Base-by-base conservation (phyloP, 441 rosid species). In the Eutrema salsugineum region DNA sequence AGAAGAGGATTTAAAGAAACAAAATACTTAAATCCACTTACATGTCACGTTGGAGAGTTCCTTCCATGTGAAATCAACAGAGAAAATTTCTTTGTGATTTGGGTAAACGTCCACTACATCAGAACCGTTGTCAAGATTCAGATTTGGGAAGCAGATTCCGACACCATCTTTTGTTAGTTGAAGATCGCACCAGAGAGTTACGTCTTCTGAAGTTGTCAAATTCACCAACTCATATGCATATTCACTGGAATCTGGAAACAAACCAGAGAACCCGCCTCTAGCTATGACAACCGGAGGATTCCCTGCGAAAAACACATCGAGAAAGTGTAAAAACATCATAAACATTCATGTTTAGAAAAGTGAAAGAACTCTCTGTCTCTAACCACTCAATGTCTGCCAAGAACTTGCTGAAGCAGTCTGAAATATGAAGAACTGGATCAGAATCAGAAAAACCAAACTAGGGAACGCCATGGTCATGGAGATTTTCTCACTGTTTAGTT, bases 261-360 rank as follows among this genome's bases (percentile, higher is more conserved):
- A 5, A 59, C 99, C 98, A 0, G 97, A 92, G 81, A 92, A 92
- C 19, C 99, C 97, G 14, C 98, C 97, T 24, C 81, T 82, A 27
- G 99, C 98, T 8, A 94, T 54, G 42, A 94, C 94, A 10, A 75
- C 51, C 1, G 98, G 97, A 39, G 76, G 56, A 11, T 72, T 66
- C 62, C 97, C 98, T 92, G 93, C 82, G 42, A 70, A 28, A 59
- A 28, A 38, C 10, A 55, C 27, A 70, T 15, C 30, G 28, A 36
- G 27, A 53, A 46, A 43, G 7, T 74, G 57, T 53, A 61, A 51
- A 16, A 50, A 38, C 47, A 33, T 44, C 44, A 49, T 32, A 12
- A 53, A 46, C 15, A 11, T 3, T n/a, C 28, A 43, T 9, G 58
- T 43, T 44, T 17, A 40, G 19, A 54, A 38, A 63, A 55, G 32